A percentile compares a stretch with the other conserved stretches of the same genome.
These are phyloP conservation scores for Fusarium buxicola DNA, from an alignment of 2,329 filamentous ascomycete species.

Conservation along the genomic window DNA sequence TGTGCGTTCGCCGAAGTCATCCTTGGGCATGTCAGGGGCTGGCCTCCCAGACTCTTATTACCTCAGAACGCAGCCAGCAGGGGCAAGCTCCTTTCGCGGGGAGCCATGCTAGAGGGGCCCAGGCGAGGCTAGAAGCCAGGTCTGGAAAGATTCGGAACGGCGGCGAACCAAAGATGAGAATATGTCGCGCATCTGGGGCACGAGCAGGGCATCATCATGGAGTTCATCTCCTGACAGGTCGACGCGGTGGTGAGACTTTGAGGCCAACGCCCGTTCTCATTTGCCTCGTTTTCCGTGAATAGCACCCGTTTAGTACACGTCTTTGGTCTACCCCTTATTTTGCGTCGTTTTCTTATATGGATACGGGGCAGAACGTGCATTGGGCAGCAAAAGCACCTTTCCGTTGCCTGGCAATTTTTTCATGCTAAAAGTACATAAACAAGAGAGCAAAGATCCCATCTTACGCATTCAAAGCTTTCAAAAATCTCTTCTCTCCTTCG, in stretches of 20 bases:
- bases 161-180: slow-evolving; percentile 21
- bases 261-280: slow-evolving; percentile 27
- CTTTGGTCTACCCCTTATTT: slow-evolving; percentile 33
- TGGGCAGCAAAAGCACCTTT: slow-evolving; percentile 47
- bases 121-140: slow-evolving; percentile 11
- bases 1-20: slow-evolving; percentile 16
- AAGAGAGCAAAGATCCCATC: slow-evolving; percentile 23
- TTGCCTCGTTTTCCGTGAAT: slow-evolving; percentile 32
- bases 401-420: slow-evolving; percentile 38
- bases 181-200: slow-evolving; percentile 19
- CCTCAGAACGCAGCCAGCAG: slow-evolving; percentile 11
- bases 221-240: slow-evolving; percentile 41
- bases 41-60: slow-evolving; percentile 1
- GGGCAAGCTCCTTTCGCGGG: slow-evolving; percentile 4
- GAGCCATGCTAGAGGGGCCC: slow-evolving; percentile 24
- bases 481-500: slow-evolving; percentile 18
- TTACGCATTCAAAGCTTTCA: slow-evolving; percentile 32
- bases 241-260: slow-evolving; percentile 43
- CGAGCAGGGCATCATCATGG: slow-evolving; percentile 18
- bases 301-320: slow-evolving; percentile 20
- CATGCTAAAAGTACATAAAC: slow-evolving; percentile 26
- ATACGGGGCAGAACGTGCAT: slow-evolving; percentile 41
- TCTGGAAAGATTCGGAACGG: slow-evolving; percentile 33
- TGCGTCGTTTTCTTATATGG: slow-evolving; percentile 32
- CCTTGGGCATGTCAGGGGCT: slow-evolving; percentile 24